Evolutionary conservation across 2,329 filamentous ascomycete species (phyloP), one percentile per base, ranked within the genome.

Genomic region (Phyllosticta paracitricarpa): DNA sequence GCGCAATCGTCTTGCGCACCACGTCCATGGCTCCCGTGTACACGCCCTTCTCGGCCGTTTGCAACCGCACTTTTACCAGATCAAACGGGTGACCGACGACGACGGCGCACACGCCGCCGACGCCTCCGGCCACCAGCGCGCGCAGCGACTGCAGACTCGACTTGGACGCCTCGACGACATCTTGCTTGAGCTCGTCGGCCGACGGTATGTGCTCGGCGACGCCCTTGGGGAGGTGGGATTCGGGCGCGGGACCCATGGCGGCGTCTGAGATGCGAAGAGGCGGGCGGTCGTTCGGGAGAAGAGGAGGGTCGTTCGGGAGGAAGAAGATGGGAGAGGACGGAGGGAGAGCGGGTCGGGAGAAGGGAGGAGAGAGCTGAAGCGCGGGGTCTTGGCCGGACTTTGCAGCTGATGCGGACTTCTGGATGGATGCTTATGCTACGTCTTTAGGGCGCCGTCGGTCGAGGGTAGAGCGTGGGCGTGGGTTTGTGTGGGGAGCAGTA

Each of bases 31-130:
- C 94, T 54, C 89, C 87, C 40, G 81, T 88, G 78, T 99, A 99
- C 40, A 96, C 89, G 56, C 94, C 94, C 76, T 86, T 88, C 77
- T 97, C 92, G 40, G 94, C 91, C 2, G 94, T 99, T 80, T 99
- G 94, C 74, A 99, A 80, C 63, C 94, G 89, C 66, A 99, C 94
- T 79, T 99, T 99, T 75, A 97, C 93, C 68, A 99, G 82, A 74
- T 99, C 94, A 73, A 99, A 99, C 9, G 94, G 94, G 76, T 99
- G 94, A 62, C 94, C 78, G 19, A 97, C 92, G 52, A 99, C 74
- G 61, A 99, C 94, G 62, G 94, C 93, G 78, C 90, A 97, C 56
- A 99, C 76, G 68, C 94, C 94, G 68, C 94, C 94, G 63, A 96
- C 95, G 64, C 91, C 94, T 68, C 94, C 94, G 7, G 93, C 93